A percentile compares a stretch with the other conserved stretches of the same genome.
These are phyloP conservation scores for Quercus robur DNA, from an alignment of 306 rosid species.

Conservation along the genomic window DNA sequence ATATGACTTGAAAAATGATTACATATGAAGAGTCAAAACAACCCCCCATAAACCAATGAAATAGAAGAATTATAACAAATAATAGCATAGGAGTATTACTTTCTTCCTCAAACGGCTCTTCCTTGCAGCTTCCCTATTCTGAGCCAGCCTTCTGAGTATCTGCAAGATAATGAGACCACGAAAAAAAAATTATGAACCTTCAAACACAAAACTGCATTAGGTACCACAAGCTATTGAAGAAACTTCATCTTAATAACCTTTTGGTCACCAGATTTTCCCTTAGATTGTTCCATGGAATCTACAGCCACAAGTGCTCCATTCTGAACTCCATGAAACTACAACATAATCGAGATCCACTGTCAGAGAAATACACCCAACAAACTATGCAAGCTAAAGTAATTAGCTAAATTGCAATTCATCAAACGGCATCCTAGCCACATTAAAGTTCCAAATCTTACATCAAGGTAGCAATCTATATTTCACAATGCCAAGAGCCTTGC, in stretches of 20 bases:
- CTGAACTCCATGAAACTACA: constrained; percentile 48
- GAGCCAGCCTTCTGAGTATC: constrained; percentile 70
- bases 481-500: too few relatives aligned
- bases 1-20: background rate
- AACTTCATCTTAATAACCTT: constrained; percentile 34
- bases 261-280: constrained; percentile 50
- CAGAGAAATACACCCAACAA: background rate
- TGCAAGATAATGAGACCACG: constrained; percentile 14
- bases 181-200: background rate
- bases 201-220: background rate
- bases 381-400: background rate
- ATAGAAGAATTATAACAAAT: background rate
- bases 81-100: constrained; percentile 32
- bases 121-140: constrained; percentile 79
- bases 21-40: background rate
- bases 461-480: background rate
- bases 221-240: background rate
- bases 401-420: background rate
- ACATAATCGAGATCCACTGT: constrained; percentile 1
- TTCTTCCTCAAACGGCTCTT: constrained; percentile 76
- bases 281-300: constrained; percentile 54
- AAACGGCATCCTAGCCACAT: background rate
- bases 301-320: constrained; percentile 43
- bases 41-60: background rate
- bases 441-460: background rate